Evolutionary conservation across 805 yeast species (phyloP).

Genomic region (Yarrowia osloensis): DNA sequence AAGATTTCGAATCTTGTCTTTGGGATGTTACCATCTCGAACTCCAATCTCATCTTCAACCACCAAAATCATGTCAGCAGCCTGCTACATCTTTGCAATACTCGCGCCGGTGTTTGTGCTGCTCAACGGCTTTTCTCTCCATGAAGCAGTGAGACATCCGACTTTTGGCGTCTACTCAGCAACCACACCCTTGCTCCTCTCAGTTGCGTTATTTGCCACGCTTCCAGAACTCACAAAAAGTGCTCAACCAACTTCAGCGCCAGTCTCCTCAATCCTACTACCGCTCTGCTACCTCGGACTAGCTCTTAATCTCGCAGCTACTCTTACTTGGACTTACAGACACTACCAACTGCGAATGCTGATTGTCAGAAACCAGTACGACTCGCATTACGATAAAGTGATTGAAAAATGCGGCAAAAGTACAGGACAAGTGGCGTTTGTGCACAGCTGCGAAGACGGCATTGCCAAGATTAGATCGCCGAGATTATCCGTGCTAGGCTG

Average conservation of each 20-base stretch:
- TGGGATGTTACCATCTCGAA: no score
- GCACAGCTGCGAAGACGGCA: constrained; percentile 14
- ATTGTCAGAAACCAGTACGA: background rate
- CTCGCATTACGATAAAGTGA: background rate
- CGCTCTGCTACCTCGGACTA: background rate
- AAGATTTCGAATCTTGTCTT: no score
- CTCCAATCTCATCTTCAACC: no score
- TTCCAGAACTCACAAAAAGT: background rate
- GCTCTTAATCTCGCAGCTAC: background rate
- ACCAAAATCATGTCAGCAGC: background rate
- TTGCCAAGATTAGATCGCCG: background rate
- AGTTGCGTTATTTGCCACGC: constrained; percentile 8
- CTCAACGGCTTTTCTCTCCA: constrained; percentile 3
- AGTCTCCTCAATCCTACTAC: background rate
- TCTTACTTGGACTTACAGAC: background rate
- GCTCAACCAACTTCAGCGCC: background rate
- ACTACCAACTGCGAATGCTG: background rate
- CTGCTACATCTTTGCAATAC: background rate
- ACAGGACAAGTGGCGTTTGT: background rate
- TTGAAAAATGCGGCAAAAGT: background rate
- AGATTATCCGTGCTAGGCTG: background rate
- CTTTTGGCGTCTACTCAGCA: constrained; percentile 12
- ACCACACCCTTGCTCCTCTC: background rate
- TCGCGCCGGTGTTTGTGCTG: background rate
- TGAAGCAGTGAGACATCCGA: background rate